A percentile compares a stretch with the other conserved stretches of the same genome.
Evolutionary conservation across 495 filamentous ascomycete species (phyloP).

Genomic region (Glutinoglossum americanum): DNA sequence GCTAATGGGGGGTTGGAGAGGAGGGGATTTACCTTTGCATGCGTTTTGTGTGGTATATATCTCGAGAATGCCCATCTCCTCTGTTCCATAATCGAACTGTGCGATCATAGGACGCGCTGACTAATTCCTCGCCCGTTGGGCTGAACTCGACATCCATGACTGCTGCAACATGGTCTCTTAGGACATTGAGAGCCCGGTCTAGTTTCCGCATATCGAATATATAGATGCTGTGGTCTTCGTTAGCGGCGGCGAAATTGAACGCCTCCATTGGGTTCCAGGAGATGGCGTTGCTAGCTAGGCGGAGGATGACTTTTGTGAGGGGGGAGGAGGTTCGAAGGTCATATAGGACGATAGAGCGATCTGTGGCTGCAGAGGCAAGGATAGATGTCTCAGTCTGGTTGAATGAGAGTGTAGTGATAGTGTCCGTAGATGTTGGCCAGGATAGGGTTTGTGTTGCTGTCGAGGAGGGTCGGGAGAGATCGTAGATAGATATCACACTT

Average conservation of each 20-base stretch:
- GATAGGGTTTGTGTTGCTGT: constrained; percentile 57
- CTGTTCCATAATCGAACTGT: constrained; percentile 64
- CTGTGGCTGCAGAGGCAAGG: constrained; percentile 59
- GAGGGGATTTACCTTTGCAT: constrained; percentile 49
- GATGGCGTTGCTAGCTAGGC: constrained; percentile 64
- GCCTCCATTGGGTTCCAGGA: constrained; percentile 93
- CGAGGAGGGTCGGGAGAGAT: constrained; percentile 49
- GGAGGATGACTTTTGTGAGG: constrained; percentile 54
- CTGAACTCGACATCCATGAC: constrained; percentile 95
- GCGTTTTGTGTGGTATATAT: constrained; percentile 92
- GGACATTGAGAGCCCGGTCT: constrained; percentile 65
- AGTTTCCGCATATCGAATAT: constrained; percentile 79
- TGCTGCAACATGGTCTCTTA: constrained; percentile 87
- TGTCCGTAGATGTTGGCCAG: constrained; percentile 76
- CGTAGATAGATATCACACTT: constrained; percentile 66
- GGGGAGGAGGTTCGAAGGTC: constrained; percentile 78
- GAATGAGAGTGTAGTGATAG: constrained; percentile 76
- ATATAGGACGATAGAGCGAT: constrained; percentile 69
- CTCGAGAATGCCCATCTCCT: constrained; percentile 58
- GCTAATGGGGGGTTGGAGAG: neutral
- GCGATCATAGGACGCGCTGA: constrained; percentile 73
- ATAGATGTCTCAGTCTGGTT: constrained; percentile 89
- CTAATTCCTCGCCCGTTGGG: constrained; percentile 84
- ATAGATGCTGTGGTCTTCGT: constrained; percentile 60
- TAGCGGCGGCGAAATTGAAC: constrained; percentile 72